Percentiles rank a stretch among this genome's conserved stretches.
These are phyloP conservation scores for Arthroderma sp. DNA, from an alignment of 2,329 filamentous ascomycete species.

Conservation along the genomic window DNA sequence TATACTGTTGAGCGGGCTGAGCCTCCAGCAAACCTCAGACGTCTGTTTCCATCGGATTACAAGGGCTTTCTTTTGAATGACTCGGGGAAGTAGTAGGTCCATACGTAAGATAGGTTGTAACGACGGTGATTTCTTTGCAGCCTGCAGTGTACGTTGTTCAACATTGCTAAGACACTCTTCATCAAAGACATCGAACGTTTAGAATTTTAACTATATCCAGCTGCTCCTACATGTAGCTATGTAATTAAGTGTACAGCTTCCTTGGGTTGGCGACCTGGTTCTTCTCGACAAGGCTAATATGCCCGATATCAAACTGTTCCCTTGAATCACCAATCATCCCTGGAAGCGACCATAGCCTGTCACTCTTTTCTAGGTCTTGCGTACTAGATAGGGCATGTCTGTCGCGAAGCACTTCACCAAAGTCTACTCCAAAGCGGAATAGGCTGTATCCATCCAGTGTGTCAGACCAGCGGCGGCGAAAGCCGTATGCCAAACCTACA, in stretches of 20 bases:
- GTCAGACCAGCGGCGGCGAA: conserved; percentile 11
- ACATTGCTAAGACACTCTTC: no score
- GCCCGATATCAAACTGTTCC: background rate
- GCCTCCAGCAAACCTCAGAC: no score
- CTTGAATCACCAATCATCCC: background rate
- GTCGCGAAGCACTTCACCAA: conserved; percentile 2
- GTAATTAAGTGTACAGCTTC: background rate
- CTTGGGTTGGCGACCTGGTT: background rate
- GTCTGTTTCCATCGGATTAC: no score
- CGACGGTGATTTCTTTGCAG: no score
- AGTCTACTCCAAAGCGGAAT: conserved; percentile 10
- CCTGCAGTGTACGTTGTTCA: no score
- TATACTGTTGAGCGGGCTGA: no score
- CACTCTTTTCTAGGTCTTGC: background rate
- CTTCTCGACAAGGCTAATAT: background rate
- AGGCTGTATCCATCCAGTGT: conserved; percentile 12
- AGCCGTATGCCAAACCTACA: conserved; percentile 10
- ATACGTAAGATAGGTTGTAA: no score
- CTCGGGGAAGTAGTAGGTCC: no score
- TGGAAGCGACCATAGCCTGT: background rate
- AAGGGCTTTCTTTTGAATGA: no score
- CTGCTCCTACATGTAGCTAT: no score
- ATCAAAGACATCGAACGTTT: no score
- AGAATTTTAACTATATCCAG: no score
- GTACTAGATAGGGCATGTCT: background rate